Conservation (phyloP, 352 stramenopile genomes). For the Phytopythium litorale region DNA sequence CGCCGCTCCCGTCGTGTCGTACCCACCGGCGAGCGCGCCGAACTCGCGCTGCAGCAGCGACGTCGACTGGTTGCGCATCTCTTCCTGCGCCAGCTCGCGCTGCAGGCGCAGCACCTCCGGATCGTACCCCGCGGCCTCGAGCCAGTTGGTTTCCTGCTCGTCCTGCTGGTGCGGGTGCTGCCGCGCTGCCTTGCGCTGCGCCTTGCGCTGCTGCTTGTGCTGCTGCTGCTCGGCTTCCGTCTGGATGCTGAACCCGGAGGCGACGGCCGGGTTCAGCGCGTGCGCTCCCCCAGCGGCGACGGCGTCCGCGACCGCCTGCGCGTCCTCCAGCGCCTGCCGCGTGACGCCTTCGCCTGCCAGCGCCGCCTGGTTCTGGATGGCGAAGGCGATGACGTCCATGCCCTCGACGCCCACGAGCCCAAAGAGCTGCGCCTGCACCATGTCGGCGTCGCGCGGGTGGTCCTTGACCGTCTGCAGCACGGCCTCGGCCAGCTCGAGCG, state of each 20-base stretch:
- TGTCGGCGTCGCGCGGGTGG: conserved; percentile 44
- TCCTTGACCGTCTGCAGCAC: conserved; percentile 64
- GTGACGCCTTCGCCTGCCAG: conserved; percentile 22
- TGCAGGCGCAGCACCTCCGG: conserved; percentile 71
- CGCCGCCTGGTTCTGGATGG: conserved; percentile 46
- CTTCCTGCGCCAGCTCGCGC: conserved; percentile 66
- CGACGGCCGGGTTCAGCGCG: conserved; percentile 20
- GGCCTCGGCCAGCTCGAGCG: conserved; percentile 61
- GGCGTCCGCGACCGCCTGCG: conserved; percentile 29
- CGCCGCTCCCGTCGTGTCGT: conserved; percentile 58
- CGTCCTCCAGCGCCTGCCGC: conserved; percentile 37
- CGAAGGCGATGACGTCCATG: conserved; percentile 83
- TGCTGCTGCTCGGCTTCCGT: conserved; percentile 59
- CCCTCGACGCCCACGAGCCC: conserved; percentile 80
- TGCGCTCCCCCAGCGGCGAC: conserved; percentile 8
- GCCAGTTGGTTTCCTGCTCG: conserved; percentile 53
- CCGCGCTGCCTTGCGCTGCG: conserved; percentile 44
- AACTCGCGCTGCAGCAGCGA: conserved; percentile 78
- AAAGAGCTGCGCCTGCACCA: conserved; percentile 73
- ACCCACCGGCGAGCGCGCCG: conserved; percentile 59
- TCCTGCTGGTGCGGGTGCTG: conserved; percentile 26
- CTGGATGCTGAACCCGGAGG: conserved; percentile 56
- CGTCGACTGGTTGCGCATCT: conserved; percentile 51
- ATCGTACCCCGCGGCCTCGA: conserved; percentile 77
- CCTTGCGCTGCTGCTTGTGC: conserved; percentile 44